Conservation (phyloP, 257 asterid species). For the Solanum chiquidenum region DNA sequence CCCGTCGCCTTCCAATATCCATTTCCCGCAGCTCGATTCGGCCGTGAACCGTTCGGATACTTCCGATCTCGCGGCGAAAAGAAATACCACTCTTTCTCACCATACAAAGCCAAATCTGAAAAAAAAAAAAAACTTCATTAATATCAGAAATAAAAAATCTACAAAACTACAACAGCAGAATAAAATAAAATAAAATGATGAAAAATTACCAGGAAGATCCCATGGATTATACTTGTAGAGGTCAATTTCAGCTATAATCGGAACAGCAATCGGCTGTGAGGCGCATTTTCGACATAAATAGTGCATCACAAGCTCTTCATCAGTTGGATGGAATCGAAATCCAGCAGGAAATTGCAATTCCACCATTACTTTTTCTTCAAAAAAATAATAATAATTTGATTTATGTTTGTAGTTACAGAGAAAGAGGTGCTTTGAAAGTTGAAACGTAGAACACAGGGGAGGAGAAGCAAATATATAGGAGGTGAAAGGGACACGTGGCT, state of each 20-base stretch:
- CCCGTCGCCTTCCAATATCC: constrained; percentile 98
- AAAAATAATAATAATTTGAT: neutral
- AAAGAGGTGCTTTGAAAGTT: constrained; percentile 25
- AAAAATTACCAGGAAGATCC: constrained; percentile 65
- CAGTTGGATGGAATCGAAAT: constrained; percentile 84
- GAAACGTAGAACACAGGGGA: constrained; percentile 41
- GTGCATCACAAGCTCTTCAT: constrained; percentile 85
- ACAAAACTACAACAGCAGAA: neutral
- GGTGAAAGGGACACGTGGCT: constrained; percentile 35
- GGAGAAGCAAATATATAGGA: constrained; percentile 34
- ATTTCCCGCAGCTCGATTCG: constrained; percentile 79
- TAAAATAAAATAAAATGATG: neutral
- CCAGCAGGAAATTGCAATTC: constrained; percentile 68
- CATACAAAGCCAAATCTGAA: constrained; percentile 63
- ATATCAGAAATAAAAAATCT: too few species aligned
- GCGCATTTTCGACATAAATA: constrained; percentile 68
- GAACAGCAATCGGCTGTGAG: constrained; percentile 47
- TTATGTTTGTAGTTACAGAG: neutral
- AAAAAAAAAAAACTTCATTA: too few species aligned
- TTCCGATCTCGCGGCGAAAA: constrained; percentile 85
- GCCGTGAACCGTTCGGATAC: constrained; percentile 89
- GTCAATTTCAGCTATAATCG: constrained; percentile 76
- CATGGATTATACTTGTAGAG: constrained; percentile 80
- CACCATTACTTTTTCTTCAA: neutral
- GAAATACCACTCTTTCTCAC: constrained; percentile 93